phyloP scores from a whole-genome alignment of 2,329 filamentous ascomycete genomes.

The Scedosporium minutisporum region DNA sequence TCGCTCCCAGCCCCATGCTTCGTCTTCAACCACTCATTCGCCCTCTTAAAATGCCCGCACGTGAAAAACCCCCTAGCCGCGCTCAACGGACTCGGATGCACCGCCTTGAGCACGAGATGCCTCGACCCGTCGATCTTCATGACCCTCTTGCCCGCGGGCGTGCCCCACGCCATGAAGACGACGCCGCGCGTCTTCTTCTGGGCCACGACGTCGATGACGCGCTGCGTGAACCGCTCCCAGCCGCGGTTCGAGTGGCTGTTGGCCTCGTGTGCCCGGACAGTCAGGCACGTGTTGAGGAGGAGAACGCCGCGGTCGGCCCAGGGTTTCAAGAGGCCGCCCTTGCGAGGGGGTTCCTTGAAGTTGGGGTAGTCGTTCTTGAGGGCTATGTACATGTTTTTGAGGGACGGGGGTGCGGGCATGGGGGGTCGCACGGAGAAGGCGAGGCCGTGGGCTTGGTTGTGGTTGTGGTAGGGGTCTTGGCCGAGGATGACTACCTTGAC shows the following conservation, averaged over 20 bases:
- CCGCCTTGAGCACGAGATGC: slow-evolving; percentile 76
- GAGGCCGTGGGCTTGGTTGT: slow-evolving; percentile 90
- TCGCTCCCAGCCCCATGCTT: slow-evolving; percentile 71
- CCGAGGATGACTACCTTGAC: slow-evolving; percentile 92
- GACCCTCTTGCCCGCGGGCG: slow-evolving; percentile 71
- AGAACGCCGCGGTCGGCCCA: slow-evolving; percentile 93
- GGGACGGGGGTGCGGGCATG: slow-evolving; percentile 76
- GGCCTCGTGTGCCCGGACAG: slow-evolving; percentile 79
- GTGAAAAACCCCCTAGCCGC: slow-evolving; percentile 74
- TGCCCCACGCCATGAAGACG: slow-evolving; percentile 92
- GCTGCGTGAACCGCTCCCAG: slow-evolving; percentile 91
- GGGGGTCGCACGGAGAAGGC: slow-evolving; percentile 92
- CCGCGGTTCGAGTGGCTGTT: slow-evolving; percentile 78
- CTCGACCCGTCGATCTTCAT: slow-evolving; percentile 59
- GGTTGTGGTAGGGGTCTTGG: slow-evolving; percentile 94
- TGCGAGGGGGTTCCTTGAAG: slow-evolving; percentile 66
- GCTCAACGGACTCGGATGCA: slow-evolving; percentile 90
- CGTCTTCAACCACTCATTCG: slow-evolving; percentile 73
- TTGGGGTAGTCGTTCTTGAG: slow-evolving; percentile 80
- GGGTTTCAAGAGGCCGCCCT: slow-evolving; percentile 73
- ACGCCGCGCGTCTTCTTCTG: slow-evolving; percentile 70
- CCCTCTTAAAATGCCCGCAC: slow-evolving; percentile 69
- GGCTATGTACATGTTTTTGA: slow-evolving; percentile 87
- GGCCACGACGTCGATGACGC: slow-evolving; percentile 78
- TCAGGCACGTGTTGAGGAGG: slow-evolving; percentile 89